Evolutionary conservation across 768 basidiomycete genomes (phyloP), one percentile per base, ranked within the genome.

Genomic region (Chalciporus piperatus): DNA sequence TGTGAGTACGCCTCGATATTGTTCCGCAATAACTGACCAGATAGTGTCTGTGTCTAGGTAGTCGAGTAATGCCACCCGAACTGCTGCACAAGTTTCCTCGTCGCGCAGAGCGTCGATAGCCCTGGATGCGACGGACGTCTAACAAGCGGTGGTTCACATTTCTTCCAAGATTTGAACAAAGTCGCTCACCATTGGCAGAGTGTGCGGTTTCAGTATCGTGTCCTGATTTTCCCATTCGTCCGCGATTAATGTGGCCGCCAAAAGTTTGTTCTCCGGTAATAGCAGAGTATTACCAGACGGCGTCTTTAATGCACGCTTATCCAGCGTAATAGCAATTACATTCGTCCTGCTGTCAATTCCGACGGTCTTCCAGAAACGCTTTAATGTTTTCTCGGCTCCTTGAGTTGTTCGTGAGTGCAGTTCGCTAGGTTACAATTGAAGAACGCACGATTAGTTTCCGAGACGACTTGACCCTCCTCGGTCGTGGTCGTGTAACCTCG

Each of bases 151-250:
- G 33, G 47, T 51, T 41, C 57, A 57, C 50, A 53, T 40, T 27
- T 32, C 7, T n/a, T 33, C 41, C 27, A n/a, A 41, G 51, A 17
- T 32, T 32, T 6, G n/a, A 40, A 39, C 41, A 22, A 27, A 42
- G 12, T 41, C 16, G 57, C 75, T 47, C 65, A 97, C 96, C 81
- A 97, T 82, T 14, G 97, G 94, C 22, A 99, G 72, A 1, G 93
- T 87, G 68, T 96, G 91, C 22, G 88, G 88, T 69, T 95, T 98
- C 55, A 98, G 65, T 1, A 95, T 62, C 6, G 75, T 85, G 51
- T 84, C 84, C 70, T 98, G 96, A 62, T 87, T 89, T 62, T 99
- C 94, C 97, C 97, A 99, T 73, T 99, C 97, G 50, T 89, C 80
- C 17, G 94, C 97, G 60, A 98, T 84, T 50, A 97, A 77, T 1